Evolutionary conservation across 257 asterid species (phyloP), one percentile per base, ranked within the genome.

Genomic region (Primulina tabacum): DNA sequence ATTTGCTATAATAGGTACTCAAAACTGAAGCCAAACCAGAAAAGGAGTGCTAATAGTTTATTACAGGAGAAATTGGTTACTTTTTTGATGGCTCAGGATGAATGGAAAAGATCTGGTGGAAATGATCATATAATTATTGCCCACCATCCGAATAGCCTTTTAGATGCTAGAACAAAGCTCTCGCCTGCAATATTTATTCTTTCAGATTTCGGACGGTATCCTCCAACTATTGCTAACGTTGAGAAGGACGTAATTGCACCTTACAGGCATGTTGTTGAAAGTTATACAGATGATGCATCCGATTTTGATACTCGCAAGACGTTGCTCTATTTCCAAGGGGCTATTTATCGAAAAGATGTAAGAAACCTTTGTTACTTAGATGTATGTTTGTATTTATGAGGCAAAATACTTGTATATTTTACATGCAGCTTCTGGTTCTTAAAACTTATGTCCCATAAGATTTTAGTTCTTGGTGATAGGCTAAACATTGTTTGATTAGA

Each of bases 161-260:
- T 82, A 71, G 84, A 90, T 37, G 95, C 96, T 3, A 86, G 99
- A 79, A 72, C 58, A 82, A 88, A 93, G 89, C 90, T 93, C 9
- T 93, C 94, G 95, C 95, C 97, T 58, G 95, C 96, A 8, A 81
- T 87, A 34, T 87, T 73, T 60, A 75, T 93, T 60, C 92, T 93
- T 58, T 77, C 99, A 0, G 99, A 93, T 85, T 90, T 93, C 3
- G 97, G 99, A 61, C 82, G 99, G 82, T 93, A 93, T 71, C 92
- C 99, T 57, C 96, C 95, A 3, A 83, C 87, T 0, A 69, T 93
- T 32, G 99, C 99, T 12, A 89, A 90, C 71, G 92, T 90, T 40
- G 89, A 90, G 69, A 90, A 93, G 70, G 99, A 93, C 12, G 82
- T 90, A 61, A 89, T 90, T 85, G 99, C 96, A 0, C 99, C 99